Evolutionary conservation across 2,329 filamentous ascomycete species (phyloP).

Genomic region (Chaetomiaceae sp.): DNA sequence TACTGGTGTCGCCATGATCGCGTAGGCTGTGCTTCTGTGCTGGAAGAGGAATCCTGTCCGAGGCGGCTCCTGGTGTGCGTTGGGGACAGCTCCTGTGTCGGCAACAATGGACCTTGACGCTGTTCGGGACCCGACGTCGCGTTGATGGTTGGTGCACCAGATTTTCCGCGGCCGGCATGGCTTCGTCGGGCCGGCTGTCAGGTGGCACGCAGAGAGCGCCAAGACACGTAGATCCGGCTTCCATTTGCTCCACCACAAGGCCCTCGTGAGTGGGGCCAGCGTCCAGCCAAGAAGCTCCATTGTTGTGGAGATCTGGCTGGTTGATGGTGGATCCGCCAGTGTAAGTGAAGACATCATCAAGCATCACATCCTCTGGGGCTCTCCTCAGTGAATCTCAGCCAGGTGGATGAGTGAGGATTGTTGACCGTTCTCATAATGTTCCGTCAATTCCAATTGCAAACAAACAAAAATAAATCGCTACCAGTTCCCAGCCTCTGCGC

Average conservation of each 20-base stretch:
- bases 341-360: neutral
- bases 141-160: constrained; percentile 6
- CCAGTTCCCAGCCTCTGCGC: neutral
- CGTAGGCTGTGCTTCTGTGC: neutral
- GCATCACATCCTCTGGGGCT: too few relatives aligned
- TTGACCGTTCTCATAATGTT: neutral
- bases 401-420: too few relatives aligned
- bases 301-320: neutral
- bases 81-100: too few relatives aligned
- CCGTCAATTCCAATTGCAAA: neutral
- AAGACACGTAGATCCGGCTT: neutral
- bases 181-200: constrained; percentile 18
- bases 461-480: too few relatives aligned
- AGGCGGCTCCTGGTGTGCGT: neutral
- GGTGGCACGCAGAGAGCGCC: constrained; percentile 5
- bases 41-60: neutral
- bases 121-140: constrained; percentile 4
- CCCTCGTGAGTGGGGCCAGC: neutral
- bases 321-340: neutral
- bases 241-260: too few relatives aligned
- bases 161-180: constrained; percentile 17
- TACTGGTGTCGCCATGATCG: constrained; percentile 24
- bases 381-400: too few relatives aligned
- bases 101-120: too few relatives aligned
- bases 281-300: too few relatives aligned